Evolutionary conservation across 371 early-diverging fungal genomes (phyloP).

Genomic region (Syncephalastrum contaminatum): DNA sequence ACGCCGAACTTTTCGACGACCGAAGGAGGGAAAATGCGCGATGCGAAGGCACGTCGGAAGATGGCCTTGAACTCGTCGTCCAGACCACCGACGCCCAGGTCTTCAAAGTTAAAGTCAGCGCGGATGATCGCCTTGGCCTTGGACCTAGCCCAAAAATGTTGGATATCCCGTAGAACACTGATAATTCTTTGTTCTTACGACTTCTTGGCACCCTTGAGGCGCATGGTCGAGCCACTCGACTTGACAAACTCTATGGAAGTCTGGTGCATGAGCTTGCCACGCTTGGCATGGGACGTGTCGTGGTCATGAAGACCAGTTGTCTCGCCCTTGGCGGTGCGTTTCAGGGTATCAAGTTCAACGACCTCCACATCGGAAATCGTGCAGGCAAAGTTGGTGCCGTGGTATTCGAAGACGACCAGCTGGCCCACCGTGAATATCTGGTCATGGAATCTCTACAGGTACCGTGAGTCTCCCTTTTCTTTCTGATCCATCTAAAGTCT

Average conservation of each 20-base stretch:
- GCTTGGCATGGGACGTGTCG: conserved; percentile 20
- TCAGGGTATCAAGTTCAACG: conserved; percentile 62
- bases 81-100: conserved; percentile 99
- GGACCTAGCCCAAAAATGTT: conserved; percentile 28
- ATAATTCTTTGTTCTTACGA: conserved; percentile 35
- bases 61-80: conserved; percentile 97
- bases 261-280: conserved; percentile 77
- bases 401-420: conserved; percentile 78
- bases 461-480: background rate
- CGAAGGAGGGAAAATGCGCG: conserved; percentile 97
- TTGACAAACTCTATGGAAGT: conserved; percentile 72
- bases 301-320: conserved; percentile 28
- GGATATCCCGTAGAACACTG: no score
- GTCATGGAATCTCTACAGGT: conserved; percentile 57
- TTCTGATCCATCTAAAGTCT: conserved; percentile 4
- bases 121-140: conserved; percentile 74
- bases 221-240: conserved; percentile 69
- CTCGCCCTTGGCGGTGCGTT: conserved; percentile 41
- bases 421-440: conserved; percentile 79
- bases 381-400: conserved; percentile 69
- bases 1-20: conserved; percentile 97
- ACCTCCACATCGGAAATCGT: conserved; percentile 57
- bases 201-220: conserved; percentile 67
- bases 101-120: conserved; percentile 98
- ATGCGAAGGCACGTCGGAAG: conserved; percentile 99